Evolutionary conservation across 805 yeast genomes (phyloP), one percentile per base, ranked within the genome.

Genomic region (Barnettozyma populi): DNA sequence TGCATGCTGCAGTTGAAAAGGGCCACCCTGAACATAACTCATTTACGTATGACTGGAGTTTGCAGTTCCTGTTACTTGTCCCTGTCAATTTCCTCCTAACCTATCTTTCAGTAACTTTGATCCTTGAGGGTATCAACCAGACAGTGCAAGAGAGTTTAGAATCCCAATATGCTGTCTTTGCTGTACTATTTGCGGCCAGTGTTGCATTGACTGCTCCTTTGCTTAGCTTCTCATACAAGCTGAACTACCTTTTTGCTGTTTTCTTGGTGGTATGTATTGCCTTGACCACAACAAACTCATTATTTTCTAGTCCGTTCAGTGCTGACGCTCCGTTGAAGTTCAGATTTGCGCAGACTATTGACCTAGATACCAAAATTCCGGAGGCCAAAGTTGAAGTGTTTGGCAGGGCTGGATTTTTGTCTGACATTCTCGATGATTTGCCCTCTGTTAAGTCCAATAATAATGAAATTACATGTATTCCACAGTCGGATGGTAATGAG

Each of bases 1-100:
- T 27, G 2, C 25, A 20, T 11, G 42, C 20, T 25, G 21, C 25
- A 4, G 47, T 48, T 31, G 43, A 32, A 39, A 42, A 52, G 21
- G 50, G 45, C 8, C 62, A 49, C 35, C 60, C 65, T 8, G 52
- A 50, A 19, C 56, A 53, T 31, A 52, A 57, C 43, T 76, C 80
- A 5, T 74, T 76, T 41, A 76, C 82, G 36, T 87, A 84, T 59
- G 95, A 85, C 57, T 90, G 97, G 96, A 73, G 83, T 14, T 53
- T 87, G 16, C 96, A 90, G 62, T 88, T 78, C 57, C 54, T 86
- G 29, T 52, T 82, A 1, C 61, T 84, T 16, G 87, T 84, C 13
- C 96, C 97, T 2, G 67, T 84, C 1, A 68, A 81, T 3, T 72
- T 76, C 31, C 58, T 83, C 32, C 59, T 82, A n/a, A 74, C 78